A percentile compares a stretch with the other conserved stretches of the same genome.
phyloP scores from a whole-genome alignment of 768 basidiomycete species.

The Crucibulum laeve region DNA sequence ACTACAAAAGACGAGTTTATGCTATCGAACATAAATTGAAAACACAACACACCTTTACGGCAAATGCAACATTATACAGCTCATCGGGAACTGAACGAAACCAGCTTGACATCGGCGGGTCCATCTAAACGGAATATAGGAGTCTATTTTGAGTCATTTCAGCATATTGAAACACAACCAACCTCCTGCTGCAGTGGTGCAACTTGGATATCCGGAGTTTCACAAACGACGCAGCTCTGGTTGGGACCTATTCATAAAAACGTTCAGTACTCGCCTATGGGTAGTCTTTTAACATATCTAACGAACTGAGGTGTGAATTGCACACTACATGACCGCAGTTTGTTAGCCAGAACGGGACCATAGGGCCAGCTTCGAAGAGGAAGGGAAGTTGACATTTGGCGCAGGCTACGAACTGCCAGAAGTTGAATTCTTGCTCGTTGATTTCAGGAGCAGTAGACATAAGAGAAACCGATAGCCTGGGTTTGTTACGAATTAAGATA shows the following conservation, averaged over 20 bases:
- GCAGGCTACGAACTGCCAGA: conserved; percentile 81
- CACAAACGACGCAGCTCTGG: conserved; percentile 73
- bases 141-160: neutral
- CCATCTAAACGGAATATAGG: conserved; percentile 46
- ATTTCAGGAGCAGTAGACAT: conserved; percentile 33
- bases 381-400: conserved; percentile 68
- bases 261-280: no score
- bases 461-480: neutral
- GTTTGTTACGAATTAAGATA: neutral
- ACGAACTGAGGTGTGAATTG: conserved; percentile 78
- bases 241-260: conserved; percentile 47
- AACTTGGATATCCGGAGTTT: conserved; percentile 57
- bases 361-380: conserved; percentile 43
- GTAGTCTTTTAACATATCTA: no score
- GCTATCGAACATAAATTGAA: neutral
- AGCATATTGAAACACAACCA: conserved; percentile 14
- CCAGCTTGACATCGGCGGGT: conserved; percentile 79
- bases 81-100: conserved; percentile 60
- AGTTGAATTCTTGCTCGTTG: conserved; percentile 44
- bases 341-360: conserved; percentile 82
- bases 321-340: conserved; percentile 86
- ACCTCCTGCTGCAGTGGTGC: conserved; percentile 74
- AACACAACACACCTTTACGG: conserved; percentile 50
- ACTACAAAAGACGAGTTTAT: conserved; percentile 35
- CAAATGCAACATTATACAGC: conserved; percentile 61